Percentiles rank a stretch among this genome's conserved stretches.
These are phyloP conservation scores for Talaromyces islandicus DNA, from an alignment of 2,329 filamentous ascomycete genomes.

Conservation along the genomic window DNA sequence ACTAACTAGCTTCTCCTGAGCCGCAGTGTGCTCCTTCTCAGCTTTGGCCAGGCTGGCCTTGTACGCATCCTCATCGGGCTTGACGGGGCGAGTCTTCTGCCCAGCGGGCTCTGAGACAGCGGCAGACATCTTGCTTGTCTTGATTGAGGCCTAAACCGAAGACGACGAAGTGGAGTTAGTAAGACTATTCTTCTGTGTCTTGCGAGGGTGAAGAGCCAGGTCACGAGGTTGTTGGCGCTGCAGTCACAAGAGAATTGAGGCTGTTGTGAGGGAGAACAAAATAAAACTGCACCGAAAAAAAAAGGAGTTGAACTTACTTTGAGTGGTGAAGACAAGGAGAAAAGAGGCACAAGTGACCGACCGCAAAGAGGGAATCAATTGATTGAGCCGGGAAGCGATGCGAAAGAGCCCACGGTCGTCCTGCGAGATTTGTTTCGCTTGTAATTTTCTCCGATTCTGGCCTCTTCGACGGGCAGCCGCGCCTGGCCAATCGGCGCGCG, in stretches of 20 bases:
- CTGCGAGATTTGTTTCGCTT: background rate
- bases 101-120: slow-evolving; percentile 20
- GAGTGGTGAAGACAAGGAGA: background rate
- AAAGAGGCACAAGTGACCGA: background rate
- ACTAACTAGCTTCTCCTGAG: slow-evolving; percentile 64
- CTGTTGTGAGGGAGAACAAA: background rate
- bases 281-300: background rate
- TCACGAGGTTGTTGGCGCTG: background rate
- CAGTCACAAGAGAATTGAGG: background rate
- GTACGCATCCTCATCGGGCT: slow-evolving; percentile 80
- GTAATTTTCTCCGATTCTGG: slow-evolving; percentile 2
- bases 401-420: background rate
- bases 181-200: background rate
- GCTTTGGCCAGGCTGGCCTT: slow-evolving; percentile 72
- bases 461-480: background rate
- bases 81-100: slow-evolving; percentile 60
- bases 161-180: background rate
- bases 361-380: background rate
- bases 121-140: slow-evolving; percentile 10
- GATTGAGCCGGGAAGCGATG: background rate
- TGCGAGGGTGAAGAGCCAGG: background rate
- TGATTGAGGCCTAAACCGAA: background rate
- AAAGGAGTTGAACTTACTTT: background rate
- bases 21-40: slow-evolving; percentile 77
- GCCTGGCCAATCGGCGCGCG: background rate